A percentile compares a stretch with the other conserved stretches of the same genome.
Evolutionary conservation across 2,329 filamentous ascomycete species (phyloP).

Genomic region (Fusarium phyllophilum): DNA sequence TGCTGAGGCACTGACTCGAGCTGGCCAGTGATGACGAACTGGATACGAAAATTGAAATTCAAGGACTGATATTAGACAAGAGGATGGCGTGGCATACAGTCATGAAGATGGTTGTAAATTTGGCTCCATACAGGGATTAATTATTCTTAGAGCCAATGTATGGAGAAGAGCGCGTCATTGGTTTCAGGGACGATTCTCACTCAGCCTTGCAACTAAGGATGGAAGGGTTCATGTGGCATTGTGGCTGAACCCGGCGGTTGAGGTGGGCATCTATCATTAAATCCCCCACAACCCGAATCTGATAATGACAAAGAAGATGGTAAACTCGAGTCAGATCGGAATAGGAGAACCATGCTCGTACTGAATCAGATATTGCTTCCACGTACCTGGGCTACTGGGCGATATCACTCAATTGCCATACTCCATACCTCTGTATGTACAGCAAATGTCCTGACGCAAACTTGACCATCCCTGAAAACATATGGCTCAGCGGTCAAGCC

Average conservation of each 20-base stretch:
- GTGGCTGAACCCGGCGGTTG: not conserved
- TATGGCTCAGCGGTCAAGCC: constrained; percentile 19
- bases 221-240: not conserved
- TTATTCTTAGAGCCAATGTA: constrained; percentile 1
- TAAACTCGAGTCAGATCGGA: not conserved
- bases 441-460: not conserved
- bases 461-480: constrained; percentile 6
- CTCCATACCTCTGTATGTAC: not conserved
- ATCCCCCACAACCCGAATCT: constrained; percentile 34
- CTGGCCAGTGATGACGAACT: not conserved
- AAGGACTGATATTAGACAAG: not conserved
- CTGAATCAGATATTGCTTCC: not conserved
- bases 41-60: not conserved
- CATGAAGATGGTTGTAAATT: constrained; percentile 5
- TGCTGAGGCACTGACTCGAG: not conserved
- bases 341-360: not conserved
- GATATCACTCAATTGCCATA: not conserved
- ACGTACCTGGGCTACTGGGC: not conserved
- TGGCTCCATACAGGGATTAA: constrained; percentile 8
- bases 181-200: constrained; percentile 31
- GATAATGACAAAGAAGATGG: constrained; percentile 13
- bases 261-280: not conserved
- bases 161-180: constrained; percentile 38
- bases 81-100: constrained; percentile 1
- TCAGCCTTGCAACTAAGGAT: constrained; percentile 27